Evolutionary conservation across 2,329 filamentous ascomycete species (phyloP), one percentile per base, ranked within the genome.

Genomic region (Didymella exigua): DNA sequence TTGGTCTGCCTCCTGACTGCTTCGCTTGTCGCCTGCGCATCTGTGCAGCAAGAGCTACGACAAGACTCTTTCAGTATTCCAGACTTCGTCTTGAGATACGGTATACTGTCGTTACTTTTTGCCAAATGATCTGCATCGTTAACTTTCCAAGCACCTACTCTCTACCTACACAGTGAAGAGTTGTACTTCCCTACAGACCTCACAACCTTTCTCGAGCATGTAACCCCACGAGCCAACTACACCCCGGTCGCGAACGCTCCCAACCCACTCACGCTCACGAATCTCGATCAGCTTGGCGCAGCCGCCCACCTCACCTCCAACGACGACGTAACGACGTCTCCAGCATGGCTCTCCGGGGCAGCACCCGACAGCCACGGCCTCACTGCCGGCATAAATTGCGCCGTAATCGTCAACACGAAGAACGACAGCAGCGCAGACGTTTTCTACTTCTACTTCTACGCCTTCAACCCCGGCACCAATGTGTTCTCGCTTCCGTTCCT

Each of bases 361-460:
- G 75, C 72, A 6, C 86, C 86, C 0, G 78, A 84, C 62, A 64
- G 65, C 8, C 58, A 56, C 11, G 83, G 84, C 6, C 78, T 80
- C 51, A 86, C 82, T 0, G 69, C 77, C 1, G 82, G 81, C 2
- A 77, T 78, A 3, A 80, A 79, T 4, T 78, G 78, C 31, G 77
- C 78, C 0, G 79, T 89, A 27, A 81, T 89, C 18, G 78, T 86
- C 4, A 82, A 81, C 50, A 79, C 86, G 60, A 84, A 86, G 55
- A 82, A 80, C 0, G 73, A 79, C 46, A 76, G 77, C 21, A 76
- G 75, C 4, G 72, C 86, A 2, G 84, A 87, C 73, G 84, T 79
- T 0, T 88, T 86, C 64, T 87, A 86, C 71, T 84, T 86, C 68
- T 86, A 85, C 64, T 87, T 86, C 62, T 85, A 84, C 63, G 79